Evolutionary conservation across 225 moss, liverwort and hornwort genomes (phyloP).

Genomic region (Climacium dendroides): DNA sequence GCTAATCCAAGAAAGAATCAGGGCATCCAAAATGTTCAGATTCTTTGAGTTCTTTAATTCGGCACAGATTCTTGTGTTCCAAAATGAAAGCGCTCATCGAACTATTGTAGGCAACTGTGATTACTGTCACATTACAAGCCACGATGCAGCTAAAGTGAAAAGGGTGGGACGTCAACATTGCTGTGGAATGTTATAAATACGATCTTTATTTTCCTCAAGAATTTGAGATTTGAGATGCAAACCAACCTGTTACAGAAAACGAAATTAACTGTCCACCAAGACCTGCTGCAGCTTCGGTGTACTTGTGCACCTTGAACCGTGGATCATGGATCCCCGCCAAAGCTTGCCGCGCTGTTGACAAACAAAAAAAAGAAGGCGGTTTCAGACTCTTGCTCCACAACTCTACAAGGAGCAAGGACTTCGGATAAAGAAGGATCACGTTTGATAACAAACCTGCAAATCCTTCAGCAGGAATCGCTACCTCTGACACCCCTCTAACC

Average conservation of each 20-base stretch:
- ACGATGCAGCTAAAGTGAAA: background rate
- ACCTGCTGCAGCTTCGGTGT: conserved; percentile 28
- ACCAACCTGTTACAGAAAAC: conserved; percentile 20
- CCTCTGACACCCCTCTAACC: background rate
- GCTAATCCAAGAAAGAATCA: background rate
- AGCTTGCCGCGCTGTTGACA: conserved; percentile 59
- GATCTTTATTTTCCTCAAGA: background rate
- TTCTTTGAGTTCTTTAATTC: background rate
- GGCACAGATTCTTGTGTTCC: background rate
- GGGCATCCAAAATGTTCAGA: background rate
- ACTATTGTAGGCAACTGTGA: background rate
- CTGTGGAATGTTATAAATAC: background rate
- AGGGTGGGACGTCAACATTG: no score
- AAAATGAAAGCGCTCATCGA: background rate
- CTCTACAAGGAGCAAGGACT: background rate
- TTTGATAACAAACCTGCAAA: background rate
- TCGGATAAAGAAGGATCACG: background rate
- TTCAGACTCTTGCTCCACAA: background rate
- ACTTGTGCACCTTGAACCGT: conserved; percentile 57
- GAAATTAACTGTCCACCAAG: conserved; percentile 12
- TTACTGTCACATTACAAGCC: background rate
- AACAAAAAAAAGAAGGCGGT: background rate
- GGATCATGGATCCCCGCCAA: conserved; percentile 60
- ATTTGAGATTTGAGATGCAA: background rate
- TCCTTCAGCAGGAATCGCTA: background rate